Conservation (phyloP, 2,329 filamentous ascomycete genomes). For the Pseudohalonectria lignicola region DNA sequence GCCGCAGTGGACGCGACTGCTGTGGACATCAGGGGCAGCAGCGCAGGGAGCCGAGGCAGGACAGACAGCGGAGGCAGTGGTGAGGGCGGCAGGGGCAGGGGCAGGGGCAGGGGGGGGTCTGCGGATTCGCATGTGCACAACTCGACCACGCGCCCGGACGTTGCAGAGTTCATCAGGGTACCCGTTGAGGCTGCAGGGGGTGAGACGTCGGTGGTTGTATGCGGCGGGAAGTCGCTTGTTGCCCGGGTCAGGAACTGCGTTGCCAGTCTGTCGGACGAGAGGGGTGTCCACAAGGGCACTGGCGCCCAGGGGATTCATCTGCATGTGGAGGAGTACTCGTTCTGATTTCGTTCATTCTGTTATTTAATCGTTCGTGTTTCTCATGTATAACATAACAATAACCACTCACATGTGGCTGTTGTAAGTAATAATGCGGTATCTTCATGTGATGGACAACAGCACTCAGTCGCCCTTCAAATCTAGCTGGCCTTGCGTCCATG, state of each 20-base stretch:
- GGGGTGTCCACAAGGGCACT: constrained; percentile 53
- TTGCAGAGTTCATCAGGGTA: constrained; percentile 37
- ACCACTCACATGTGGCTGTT: no score
- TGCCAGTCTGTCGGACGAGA: constrained; percentile 44
- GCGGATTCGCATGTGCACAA: constrained; percentile 29
- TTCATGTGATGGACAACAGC: no score
- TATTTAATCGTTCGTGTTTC: no score
- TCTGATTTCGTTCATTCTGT: constrained; percentile 9
- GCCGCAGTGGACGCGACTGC: neutral
- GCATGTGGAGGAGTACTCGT: constrained; percentile 46
- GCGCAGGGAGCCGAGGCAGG: constrained; percentile 5
- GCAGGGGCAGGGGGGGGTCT: constrained; percentile 13
- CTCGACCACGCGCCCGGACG: constrained; percentile 35
- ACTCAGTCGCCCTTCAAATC: no score
- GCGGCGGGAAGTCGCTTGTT: constrained; percentile 45
- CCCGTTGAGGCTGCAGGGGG: constrained; percentile 47
- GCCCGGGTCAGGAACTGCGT: constrained; percentile 43
- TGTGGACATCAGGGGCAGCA: constrained; percentile 14
- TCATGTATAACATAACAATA: no score
- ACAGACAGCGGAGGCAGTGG: neutral
- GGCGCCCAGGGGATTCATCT: constrained; percentile 52
- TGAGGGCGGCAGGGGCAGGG: neutral
- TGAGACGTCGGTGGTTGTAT: constrained; percentile 51
- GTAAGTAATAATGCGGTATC: no score
- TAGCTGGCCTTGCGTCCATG: no score